A percentile compares a stretch with the other conserved stretches of the same genome.
Evolutionary conservation across 257 asterid species (phyloP).

Genomic region (Nemophila menziesii): DNA sequence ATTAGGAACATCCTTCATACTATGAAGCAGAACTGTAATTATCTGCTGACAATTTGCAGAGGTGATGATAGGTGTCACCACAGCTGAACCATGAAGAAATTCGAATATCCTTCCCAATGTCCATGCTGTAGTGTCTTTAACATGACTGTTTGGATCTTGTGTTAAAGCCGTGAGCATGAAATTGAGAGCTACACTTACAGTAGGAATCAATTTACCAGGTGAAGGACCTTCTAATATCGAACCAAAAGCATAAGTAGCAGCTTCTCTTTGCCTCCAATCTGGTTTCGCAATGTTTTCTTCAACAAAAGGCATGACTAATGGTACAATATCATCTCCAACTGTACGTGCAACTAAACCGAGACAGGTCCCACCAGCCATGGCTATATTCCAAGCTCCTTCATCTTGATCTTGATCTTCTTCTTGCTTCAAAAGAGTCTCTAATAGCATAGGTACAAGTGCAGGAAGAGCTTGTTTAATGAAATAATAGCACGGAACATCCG

Average conservation of each 20-base stretch:
- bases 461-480: conserved; percentile 74
- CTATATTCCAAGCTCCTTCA: conserved; percentile 81
- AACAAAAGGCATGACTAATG: conserved; percentile 68
- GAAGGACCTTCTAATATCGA: conserved; percentile 81
- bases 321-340: conserved; percentile 72
- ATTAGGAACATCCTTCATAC: conserved; percentile 80
- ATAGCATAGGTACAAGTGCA: conserved; percentile 58
- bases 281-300: conserved; percentile 50
- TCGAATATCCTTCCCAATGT: conserved; percentile 72
- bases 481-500: conserved; percentile 60
- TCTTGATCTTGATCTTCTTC: conserved; percentile 85
- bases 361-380: conserved; percentile 90
- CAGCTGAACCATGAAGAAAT: conserved; percentile 61
- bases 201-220: conserved; percentile 52
- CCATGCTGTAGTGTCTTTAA: conserved; percentile 84
- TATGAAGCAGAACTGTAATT: conserved; percentile 60
- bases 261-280: conserved; percentile 76
- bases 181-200: conserved; percentile 51
- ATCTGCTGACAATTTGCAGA: conserved; percentile 63
- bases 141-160: conserved; percentile 61
- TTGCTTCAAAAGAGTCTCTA: conserved; percentile 78
- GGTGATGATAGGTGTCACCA: conserved; percentile 54
- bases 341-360: conserved; percentile 78
- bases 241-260: conserved; percentile 73
- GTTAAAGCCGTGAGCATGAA: conserved; percentile 64